These are phyloP conservation scores for Rosellinia necatrix DNA, from an alignment of 2,329 filamentous ascomycete genomes.

Conservation along the genomic window DNA sequence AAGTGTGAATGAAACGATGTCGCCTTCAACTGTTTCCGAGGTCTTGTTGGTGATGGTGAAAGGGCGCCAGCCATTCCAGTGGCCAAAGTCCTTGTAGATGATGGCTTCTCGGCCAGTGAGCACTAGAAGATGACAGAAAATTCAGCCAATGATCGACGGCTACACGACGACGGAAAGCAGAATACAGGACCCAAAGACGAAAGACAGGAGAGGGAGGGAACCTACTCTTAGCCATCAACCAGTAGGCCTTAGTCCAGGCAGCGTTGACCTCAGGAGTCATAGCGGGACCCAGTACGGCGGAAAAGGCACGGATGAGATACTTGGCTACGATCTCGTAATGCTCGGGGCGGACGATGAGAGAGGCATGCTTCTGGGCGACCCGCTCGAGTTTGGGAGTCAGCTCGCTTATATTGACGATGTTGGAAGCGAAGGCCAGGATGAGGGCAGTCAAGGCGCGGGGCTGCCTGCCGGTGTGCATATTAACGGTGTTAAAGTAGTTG, in stretches of 20 bases:
- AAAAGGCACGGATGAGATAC: conserved; percentile 70
- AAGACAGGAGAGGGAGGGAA: background rate
- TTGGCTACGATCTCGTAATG: conserved; percentile 74
- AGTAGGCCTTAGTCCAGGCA: conserved; percentile 75
- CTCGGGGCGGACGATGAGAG: conserved; percentile 68
- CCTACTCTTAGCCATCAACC: conserved; percentile 66
- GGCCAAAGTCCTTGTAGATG: conserved; percentile 64
- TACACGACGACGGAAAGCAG: too few species aligned
- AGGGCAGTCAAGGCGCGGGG: conserved; percentile 64
- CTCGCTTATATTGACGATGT: conserved; percentile 68
- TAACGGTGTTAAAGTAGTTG: conserved; percentile 71
- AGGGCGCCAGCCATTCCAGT: conserved; percentile 69
- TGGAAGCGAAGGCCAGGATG: conserved; percentile 71
- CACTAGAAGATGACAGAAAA: conserved; percentile 42
- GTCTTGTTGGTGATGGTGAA: conserved; percentile 70
- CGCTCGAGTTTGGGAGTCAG: conserved; percentile 58
- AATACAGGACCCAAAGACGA: too few species aligned
- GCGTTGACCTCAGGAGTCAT: conserved; percentile 67
- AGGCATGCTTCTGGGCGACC: conserved; percentile 74
- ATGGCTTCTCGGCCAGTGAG: conserved; percentile 69
- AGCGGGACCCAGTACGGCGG: conserved; percentile 66
- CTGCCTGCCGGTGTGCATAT: conserved; percentile 67
- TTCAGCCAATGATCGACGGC: background rate
- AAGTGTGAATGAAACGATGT: conserved; percentile 74
- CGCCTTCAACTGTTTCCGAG: conserved; percentile 60